These are phyloP conservation scores for Chaetomiaceae sp. DNA, from an alignment of 2,329 filamentous ascomycete genomes.

Conservation along the genomic window DNA sequence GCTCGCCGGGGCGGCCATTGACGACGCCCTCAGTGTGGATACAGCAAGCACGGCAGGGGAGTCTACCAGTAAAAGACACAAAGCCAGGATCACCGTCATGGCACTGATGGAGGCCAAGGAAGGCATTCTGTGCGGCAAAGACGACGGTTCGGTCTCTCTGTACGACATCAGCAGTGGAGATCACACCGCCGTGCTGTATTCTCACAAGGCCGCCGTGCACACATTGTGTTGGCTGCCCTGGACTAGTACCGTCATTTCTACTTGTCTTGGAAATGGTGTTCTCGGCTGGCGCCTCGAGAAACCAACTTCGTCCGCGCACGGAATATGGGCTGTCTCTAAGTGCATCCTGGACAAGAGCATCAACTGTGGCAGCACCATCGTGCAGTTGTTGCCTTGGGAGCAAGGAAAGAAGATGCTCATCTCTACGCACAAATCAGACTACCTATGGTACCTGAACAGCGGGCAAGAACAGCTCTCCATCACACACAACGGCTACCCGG, in stretches of 20 bases:
- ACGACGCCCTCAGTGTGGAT: slow-evolving; percentile 5
- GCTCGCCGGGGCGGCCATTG: neutral
- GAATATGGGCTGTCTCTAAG: neutral
- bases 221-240: neutral
- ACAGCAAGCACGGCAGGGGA: slow-evolving; percentile 1
- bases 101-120: neutral
- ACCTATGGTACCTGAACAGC: slow-evolving; percentile 6
- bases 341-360: neutral
- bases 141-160: neutral
- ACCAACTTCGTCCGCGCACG: neutral
- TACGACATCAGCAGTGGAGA: slow-evolving; percentile 5
- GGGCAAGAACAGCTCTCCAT: slow-evolving; percentile 1
- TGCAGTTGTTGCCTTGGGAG: neutral
- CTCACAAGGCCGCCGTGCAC: neutral
- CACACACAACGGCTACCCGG: neutral
- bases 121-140: slow-evolving; percentile 1
- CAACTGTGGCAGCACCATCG: slow-evolving; percentile 2
- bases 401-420: slow-evolving; percentile 1
- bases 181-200: neutral
- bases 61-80: neutral
- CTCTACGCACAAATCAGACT: slow-evolving; percentile 6
- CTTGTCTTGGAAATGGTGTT: neutral
- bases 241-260: neutral
- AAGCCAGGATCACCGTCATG: neutral
- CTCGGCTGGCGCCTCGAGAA: neutral